Evolutionary conservation across 306 rosid genomes (phyloP), one percentile per base, ranked within the genome.

Genomic region (Carpinus viminea): DNA sequence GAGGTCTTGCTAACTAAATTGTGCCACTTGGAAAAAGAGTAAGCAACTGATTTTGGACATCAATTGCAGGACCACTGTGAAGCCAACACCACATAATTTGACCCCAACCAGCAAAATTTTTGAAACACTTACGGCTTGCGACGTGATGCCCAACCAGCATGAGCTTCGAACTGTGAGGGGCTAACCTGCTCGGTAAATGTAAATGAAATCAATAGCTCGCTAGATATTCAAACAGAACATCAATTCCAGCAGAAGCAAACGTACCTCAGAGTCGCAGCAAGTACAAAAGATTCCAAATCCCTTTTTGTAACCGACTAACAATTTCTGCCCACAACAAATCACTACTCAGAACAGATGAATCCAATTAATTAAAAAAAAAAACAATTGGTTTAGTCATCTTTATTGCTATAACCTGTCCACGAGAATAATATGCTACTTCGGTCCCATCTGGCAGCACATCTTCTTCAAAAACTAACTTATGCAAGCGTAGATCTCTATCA

Each of bases 71-170:
- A 12, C 74, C 17, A 68, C 38, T 24, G 8, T 20, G 68, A 50
- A 79, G 43, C 53, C 69, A 54, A 68, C 50, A 74, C 77, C 61
- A 81, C 10, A 59, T 57, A 45, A 47, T 71, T 34, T 61, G 53
- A 74, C 18, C 66, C 65, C 77, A 51, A 61, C 45, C 24, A 48
- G 51, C 57, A 17, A 66, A 82, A 74, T 38, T 38, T 45, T 17
- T 7, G 53, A 75, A 85, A 34, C 9, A 93, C 99, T 96, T 85
- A 96, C 98, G 99, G 99, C 78, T 96, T 96, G 78, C 98, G 97
- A 74, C 99, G 92, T 3, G 97, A 75, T 79, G 93, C 86, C 92
- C 90, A 91, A 47, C 98, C 99, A 82, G 99, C 99, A 90, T 96
- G 99, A 71, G 94, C 91, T 90, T 96, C 99, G 86, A 96, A 96